Evolutionary conservation across 2,329 filamentous ascomycete genomes (phyloP).

Genomic region (Paracoccidioides brasiliensis): DNA sequence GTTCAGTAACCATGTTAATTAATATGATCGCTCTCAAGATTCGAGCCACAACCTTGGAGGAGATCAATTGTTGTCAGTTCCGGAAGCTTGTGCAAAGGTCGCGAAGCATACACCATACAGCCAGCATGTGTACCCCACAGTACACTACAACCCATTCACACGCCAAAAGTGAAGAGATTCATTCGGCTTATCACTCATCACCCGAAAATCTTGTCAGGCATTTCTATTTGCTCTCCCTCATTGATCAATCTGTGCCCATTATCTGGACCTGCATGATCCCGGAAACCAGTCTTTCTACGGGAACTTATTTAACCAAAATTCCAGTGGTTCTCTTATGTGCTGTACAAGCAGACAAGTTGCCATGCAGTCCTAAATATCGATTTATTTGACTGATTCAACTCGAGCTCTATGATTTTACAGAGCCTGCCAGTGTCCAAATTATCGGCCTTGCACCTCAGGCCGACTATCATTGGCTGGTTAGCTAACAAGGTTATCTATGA

Average conservation of each 20-base stretch:
- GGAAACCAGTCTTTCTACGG: background rate
- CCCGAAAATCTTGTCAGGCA: too few relatives aligned
- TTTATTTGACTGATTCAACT: background rate
- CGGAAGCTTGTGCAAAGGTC: background rate
- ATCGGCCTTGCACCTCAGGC: background rate
- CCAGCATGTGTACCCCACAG: too few relatives aligned
- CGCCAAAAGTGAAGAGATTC: too few relatives aligned
- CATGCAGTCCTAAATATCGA: background rate
- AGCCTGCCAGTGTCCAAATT: background rate
- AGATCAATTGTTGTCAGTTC: background rate
- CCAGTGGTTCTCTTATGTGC: background rate
- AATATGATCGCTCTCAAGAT: background rate
- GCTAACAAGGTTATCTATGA: background rate
- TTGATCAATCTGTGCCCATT: background rate
- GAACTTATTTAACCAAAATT: background rate
- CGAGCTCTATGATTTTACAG: too few relatives aligned
- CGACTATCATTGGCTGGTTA: background rate
- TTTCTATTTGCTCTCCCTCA: too few relatives aligned
- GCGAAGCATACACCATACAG: background rate
- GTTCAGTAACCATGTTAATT: background rate
- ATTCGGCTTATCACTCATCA: too few relatives aligned
- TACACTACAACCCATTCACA: too few relatives aligned
- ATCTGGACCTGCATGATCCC: background rate
- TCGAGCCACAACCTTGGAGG: background rate
- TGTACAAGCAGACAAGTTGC: background rate